Evolutionary conservation across 2,329 filamentous ascomycete species (phyloP), one percentile per base, ranked within the genome.

Genomic region (Colletotrichum chlorophyti): DNA sequence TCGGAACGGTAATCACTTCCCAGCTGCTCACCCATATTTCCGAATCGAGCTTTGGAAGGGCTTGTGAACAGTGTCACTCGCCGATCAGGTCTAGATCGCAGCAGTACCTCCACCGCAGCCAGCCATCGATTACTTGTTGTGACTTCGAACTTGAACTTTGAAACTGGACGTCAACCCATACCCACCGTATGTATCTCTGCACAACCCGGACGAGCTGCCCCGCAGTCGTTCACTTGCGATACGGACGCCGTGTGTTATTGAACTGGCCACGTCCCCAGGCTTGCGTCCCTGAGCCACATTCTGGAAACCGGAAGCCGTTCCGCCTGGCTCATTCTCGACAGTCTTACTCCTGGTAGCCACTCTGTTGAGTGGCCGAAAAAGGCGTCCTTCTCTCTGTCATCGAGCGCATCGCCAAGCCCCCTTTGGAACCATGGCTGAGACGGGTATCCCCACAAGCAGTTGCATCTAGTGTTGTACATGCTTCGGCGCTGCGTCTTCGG

Each of bases 51-150:
- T 55, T 55, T 24, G 19, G 15, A 38, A 45, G 32, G n/a, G 21
- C 31, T 48, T 45, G 38, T 34, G 26, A 45, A 45, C 26, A 24
- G 38, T 34, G 45, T 57, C 43, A 38, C 52, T 60, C 31, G 45
- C 27, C 38, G 57, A 50, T 55, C 15, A 21, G 37, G 51, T 59
- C 55, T 49, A 15, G 51, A 45, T 55, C 51, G 43, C 55, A 34
- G 45, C 31, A 24, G 42, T 21, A 27, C 31, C 35, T 35, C 29
- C 37, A 21, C 19, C 15, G 37, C 15, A 21, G 14, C 35, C 14
- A 43, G 21, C 21, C 7, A 43, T n/a, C 24, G 26, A 35, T n/a
- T 24, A 17, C 8, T 15, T 19, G 41, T 32, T 35, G 49, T 43
- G 27, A 51, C 48, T 15, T n/a, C n/a, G n/a, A 34, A 24, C 14